Evolutionary conservation across 2,329 filamentous ascomycete species (phyloP).

Genomic region (Gnomoniopsis smithogilvyi): DNA sequence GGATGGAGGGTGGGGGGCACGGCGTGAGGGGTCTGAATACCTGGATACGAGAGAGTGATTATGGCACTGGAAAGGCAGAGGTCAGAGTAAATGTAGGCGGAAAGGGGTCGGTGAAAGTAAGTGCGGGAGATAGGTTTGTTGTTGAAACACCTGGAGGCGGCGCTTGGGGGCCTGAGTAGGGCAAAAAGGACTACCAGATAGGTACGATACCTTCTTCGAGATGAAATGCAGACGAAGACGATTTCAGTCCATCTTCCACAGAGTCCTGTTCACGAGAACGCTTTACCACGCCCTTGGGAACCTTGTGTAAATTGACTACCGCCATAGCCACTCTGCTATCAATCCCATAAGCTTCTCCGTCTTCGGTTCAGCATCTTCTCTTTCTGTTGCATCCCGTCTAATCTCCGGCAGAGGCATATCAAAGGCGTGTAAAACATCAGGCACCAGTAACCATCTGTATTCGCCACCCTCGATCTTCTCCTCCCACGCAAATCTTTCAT

Average conservation of each 20-base stretch:
- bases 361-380: neutral
- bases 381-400: neutral
- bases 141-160: slow-evolving; percentile 76
- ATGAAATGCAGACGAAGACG: too few species aligned
- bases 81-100: slow-evolving; percentile 33
- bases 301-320: neutral
- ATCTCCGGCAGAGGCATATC: neutral
- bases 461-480: neutral
- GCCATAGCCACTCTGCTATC: neutral
- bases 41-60: slow-evolving; percentile 74
- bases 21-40: slow-evolving; percentile 78
- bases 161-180: slow-evolving; percentile 57
- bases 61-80: slow-evolving; percentile 45
- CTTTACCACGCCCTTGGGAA: too few species aligned
- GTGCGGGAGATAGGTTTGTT: slow-evolving; percentile 71
- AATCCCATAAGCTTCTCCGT: neutral
- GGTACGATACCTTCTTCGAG: too few species aligned
- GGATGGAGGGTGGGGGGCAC: slow-evolving; percentile 77
- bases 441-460: neutral
- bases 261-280: too few species aligned
- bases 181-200: too few species aligned
- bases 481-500: neutral
- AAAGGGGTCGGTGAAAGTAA: slow-evolving; percentile 12
- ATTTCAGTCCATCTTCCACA: too few species aligned
- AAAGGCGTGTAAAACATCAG: neutral